These are phyloP conservation scores for Linum tenue DNA, from an alignment of 345 rosid genomes.

Conservation along the genomic window DNA sequence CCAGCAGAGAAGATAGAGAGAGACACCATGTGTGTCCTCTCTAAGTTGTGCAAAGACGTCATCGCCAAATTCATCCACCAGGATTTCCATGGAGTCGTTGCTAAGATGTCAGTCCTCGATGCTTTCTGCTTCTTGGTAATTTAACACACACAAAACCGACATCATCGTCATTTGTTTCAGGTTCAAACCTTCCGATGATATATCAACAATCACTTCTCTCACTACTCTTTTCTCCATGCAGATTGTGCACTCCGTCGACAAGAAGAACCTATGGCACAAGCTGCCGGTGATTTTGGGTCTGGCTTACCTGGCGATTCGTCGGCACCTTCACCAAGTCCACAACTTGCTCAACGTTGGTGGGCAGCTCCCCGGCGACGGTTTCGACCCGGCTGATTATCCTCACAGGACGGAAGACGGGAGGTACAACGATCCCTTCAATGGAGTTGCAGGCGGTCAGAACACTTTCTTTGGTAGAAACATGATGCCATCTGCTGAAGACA, in stretches of 20 bases:
- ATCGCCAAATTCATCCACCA: slow-evolving; percentile 19
- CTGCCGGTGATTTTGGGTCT: slow-evolving; percentile 48
- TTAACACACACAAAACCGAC: no score
- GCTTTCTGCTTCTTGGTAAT: slow-evolving; percentile 37
- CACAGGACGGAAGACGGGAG: slow-evolving; percentile 40
- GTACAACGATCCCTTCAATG: slow-evolving; percentile 43
- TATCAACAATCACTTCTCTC: no score
- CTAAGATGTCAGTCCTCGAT: slow-evolving; percentile 33
- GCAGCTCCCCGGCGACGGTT: slow-evolving; percentile 29
- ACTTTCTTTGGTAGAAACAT: slow-evolving; percentile 51
- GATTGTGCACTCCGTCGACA: slow-evolving; percentile 44
- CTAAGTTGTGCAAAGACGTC: neutral
- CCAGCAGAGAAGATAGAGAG: no score
- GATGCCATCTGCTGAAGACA: slow-evolving; percentile 14
- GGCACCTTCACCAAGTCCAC: slow-evolving; percentile 49
- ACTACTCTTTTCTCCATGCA: slow-evolving; percentile 3
- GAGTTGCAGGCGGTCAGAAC: slow-evolving; percentile 37
- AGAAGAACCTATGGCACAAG: slow-evolving; percentile 36
- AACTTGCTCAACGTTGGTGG: slow-evolving; percentile 48
- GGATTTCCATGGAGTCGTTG: slow-evolving; percentile 34
- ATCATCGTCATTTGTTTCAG: no score
- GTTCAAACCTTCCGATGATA: no score
- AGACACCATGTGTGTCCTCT: neutral
- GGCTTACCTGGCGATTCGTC: slow-evolving; percentile 31
- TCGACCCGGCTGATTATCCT: slow-evolving; percentile 37